Evolutionary conservation across 495 filamentous ascomycete species (phyloP).

Genomic region (Penicillium malachiteum): DNA sequence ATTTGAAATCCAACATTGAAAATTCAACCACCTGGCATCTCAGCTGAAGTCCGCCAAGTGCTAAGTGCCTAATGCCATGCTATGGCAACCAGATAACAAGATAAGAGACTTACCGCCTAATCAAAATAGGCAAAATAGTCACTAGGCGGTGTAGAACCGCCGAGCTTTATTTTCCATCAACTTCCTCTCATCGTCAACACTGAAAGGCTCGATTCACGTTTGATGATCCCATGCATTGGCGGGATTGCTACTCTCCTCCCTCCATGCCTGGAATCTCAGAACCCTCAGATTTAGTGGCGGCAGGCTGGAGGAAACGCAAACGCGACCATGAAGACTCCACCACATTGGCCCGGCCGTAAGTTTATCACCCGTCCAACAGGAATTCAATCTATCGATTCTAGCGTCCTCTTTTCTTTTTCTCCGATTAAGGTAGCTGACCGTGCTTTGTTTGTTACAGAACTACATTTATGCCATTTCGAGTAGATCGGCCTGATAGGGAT

Average conservation of each 20-base stretch:
- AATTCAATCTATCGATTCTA: neutral
- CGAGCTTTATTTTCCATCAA: neutral
- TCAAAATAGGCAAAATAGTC: no score
- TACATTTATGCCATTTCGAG: constrained; percentile 14
- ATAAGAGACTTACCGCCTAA: no score
- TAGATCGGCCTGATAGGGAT: constrained; percentile 20
- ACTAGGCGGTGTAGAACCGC: no score
- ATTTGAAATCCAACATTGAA: no score
- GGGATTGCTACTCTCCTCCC: constrained; percentile 3
- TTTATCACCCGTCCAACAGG: neutral
- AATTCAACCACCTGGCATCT: no score
- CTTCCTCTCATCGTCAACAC: neutral
- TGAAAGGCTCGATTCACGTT: neutral
- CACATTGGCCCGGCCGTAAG: constrained; percentile 30
- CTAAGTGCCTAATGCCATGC: no score
- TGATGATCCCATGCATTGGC: neutral
- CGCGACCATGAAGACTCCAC: constrained; percentile 31
- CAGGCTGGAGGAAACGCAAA: constrained; percentile 36
- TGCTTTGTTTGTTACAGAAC: constrained; percentile 1
- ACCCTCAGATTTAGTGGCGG: constrained; percentile 15
- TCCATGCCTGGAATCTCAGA: constrained; percentile 32
- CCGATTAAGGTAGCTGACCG: constrained; percentile 1
- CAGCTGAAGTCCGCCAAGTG: no score
- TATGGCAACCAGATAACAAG: no score
- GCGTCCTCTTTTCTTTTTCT: neutral